Conservation (phyloP, 208 protist species). For the Trypanosoma lewisi region DNA sequence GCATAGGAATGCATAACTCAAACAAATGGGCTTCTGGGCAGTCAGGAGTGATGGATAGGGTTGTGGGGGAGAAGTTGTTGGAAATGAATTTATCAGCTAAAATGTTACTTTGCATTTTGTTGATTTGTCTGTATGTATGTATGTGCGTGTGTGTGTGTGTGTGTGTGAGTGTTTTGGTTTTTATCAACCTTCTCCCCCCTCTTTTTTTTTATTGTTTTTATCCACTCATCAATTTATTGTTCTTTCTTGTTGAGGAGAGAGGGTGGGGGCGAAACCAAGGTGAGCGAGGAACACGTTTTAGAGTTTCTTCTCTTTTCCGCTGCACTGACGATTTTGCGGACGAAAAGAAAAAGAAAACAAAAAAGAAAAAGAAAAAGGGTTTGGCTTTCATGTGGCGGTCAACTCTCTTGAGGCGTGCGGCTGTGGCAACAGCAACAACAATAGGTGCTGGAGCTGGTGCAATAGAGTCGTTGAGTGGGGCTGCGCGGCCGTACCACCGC, state of each 20-base stretch:
- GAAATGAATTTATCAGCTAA: no score
- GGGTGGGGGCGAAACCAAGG: no score
- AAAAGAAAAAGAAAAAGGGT: not conserved
- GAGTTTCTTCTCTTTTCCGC: not conserved
- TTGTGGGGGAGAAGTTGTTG: not conserved
- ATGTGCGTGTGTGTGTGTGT: not conserved
- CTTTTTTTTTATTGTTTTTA: slow-evolving; percentile 2
- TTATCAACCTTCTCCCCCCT: not conserved
- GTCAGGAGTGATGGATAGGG: not conserved
- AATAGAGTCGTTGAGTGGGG: not conserved
- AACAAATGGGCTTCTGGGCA: not conserved
- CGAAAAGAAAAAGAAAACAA: not conserved
- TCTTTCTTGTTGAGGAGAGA: no score
- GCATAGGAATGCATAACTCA: not conserved
- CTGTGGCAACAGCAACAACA: no score
- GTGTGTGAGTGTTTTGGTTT: not conserved
- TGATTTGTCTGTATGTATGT: not conserved
- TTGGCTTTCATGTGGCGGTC: slow-evolving; percentile 17
- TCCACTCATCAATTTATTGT: not conserved
- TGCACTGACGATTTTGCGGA: not conserved
- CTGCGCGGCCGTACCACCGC: slow-evolving; percentile 43
- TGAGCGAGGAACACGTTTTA: no score
- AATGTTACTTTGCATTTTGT: no score
- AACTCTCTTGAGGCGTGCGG: slow-evolving; percentile 13
- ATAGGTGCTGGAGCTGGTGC: slow-evolving; percentile 6